Percentiles rank a stretch among this genome's conserved stretches.
Evolutionary conservation across 495 filamentous ascomycete species (phyloP).

Genomic region (Pseudevernia furfuracea): DNA sequence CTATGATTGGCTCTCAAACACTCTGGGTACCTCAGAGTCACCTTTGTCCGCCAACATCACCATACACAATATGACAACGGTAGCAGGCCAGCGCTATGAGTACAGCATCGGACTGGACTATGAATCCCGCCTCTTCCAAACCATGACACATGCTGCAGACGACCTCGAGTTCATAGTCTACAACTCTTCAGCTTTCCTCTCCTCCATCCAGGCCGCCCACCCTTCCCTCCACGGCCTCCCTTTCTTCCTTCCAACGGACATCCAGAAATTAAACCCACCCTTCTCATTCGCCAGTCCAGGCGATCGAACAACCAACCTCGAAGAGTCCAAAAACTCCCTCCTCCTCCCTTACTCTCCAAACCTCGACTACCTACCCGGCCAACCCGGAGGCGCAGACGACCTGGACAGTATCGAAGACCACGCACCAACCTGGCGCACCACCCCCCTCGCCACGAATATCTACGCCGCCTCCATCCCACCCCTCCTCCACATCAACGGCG

Average conservation of each 20-base stretch:
- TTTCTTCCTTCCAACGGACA: slow-evolving; percentile 37
- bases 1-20: slow-evolving; percentile 40
- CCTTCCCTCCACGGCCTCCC: slow-evolving; percentile 39
- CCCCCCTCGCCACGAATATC: slow-evolving; percentile 49
- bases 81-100: slow-evolving; percentile 43
- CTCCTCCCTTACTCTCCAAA: slow-evolving; percentile 37
- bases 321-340: slow-evolving; percentile 28
- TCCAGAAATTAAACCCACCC: slow-evolving; percentile 33
- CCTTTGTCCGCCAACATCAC: slow-evolving; percentile 40
- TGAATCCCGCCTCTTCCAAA: slow-evolving; percentile 48
- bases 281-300: slow-evolving; percentile 29
- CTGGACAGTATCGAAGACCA: slow-evolving; percentile 11
- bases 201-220: slow-evolving; percentile 36
- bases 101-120: slow-evolving; percentile 53
- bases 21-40: slow-evolving; percentile 39
- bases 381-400: slow-evolving; percentile 7
- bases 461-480: slow-evolving; percentile 43
- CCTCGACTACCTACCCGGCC: slow-evolving; percentile 37
- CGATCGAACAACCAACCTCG: slow-evolving; percentile 30
- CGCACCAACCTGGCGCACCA: slow-evolving; percentile 40
- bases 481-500: slow-evolving; percentile 44
- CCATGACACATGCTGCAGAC: slow-evolving; percentile 35
- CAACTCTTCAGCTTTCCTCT: slow-evolving; percentile 38
- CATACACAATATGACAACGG: slow-evolving; percentile 32
- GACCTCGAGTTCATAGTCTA: slow-evolving; percentile 46